Base-by-base conservation (phyloP, 2,329 filamentous ascomycete genomes). In the Parastagonospora avenae region DNA sequence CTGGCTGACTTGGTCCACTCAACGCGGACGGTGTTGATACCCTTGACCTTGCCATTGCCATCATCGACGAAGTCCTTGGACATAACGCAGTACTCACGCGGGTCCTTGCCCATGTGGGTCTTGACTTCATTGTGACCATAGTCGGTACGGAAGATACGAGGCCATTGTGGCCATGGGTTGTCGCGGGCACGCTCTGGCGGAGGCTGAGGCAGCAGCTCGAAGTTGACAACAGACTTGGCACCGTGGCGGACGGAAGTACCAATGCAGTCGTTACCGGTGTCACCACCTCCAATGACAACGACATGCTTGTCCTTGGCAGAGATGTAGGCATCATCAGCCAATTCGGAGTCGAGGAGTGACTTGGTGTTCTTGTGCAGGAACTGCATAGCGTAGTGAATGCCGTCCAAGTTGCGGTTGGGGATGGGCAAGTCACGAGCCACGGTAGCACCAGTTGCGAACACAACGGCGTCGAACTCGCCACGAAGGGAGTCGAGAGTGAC, bases 101-200 rank as follows among this genome's bases (percentile, higher is more conserved):
- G 93, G 68, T 97, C 93, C 74, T 92, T 92, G 77, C 93, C 93
- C 80, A 92, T 93, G 80, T 97, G 92, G 63, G 93, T 92, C 76
- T 93, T 92, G 67, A 97, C 93, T 77, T 97, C 93, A 12, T 88
- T 89, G 81, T 97, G 93, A 49, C 93, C 93, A 70, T 97, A 97
- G 77, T 97, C 93, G n/a, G 97, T 90, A 65, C 93, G 92, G 83
- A 96, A 97, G 74, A 97, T 92, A 68, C 92, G 90, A 50, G 93
- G 93, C 92, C 93, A 97, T 78, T 97, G 93, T 8, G 93, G 93
- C 93, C 93, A 97, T 56, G 93, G 93, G 82, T 97, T 97, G 77
- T 97, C 93, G 57, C 86, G 85, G 59, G 90, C 92, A 77, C 93
- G 91, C 82, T 96, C 88, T 53, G 90, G 85, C 7, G 92, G 91